Base-by-base conservation (phyloP, 257 asterid species). In the Solanum arcanum region DNA sequence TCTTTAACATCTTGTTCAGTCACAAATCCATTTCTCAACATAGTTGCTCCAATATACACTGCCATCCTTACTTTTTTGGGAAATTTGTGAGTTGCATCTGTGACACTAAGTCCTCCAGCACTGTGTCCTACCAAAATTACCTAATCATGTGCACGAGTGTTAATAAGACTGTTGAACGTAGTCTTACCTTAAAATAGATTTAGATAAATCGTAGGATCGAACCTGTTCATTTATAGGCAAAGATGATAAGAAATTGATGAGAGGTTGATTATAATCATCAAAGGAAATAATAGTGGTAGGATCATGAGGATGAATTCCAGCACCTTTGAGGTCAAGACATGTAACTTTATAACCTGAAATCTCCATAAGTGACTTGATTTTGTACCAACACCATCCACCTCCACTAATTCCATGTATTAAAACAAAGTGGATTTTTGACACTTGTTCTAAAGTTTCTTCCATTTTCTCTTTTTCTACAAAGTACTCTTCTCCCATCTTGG, bases 341-440 rank as follows among this genome's bases (percentile, higher is more conserved):
- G 95, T 72, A 1, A 94, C 98, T 83, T n/a, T 90, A 88, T 92
- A 93, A 1, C 98, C 97, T 0, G 89, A 73, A 18, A 85, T 91
- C 88, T 94, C 97, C 95, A 94, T 90, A 0, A 93, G 90, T 76
- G 92, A 88, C 88, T 76, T 88, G 27, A 94, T 87, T 87, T 93
- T 94, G 92, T 92, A 94, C 97, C 98, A 94, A 72, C 95, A 90
- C 98, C 98, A 94, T 2, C 92, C 95, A 3, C 98, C 98, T 5
- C 93, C 93, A 9, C 93, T 39, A 1, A 92, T 70, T 81, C 98
- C 98, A 52, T 94, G 98, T 27, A 94, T 74, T 88, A 94, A 88
- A 41, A 94, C 98, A 56, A 94, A 94, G 94, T 94, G 96, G 11
- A 18, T 29, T 86, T 29, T 20, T 46, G 88, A 78, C 39, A 15